Evolutionary conservation across 2,329 filamentous ascomycete genomes (phyloP).

Genomic region (Botrytis fabae): DNA sequence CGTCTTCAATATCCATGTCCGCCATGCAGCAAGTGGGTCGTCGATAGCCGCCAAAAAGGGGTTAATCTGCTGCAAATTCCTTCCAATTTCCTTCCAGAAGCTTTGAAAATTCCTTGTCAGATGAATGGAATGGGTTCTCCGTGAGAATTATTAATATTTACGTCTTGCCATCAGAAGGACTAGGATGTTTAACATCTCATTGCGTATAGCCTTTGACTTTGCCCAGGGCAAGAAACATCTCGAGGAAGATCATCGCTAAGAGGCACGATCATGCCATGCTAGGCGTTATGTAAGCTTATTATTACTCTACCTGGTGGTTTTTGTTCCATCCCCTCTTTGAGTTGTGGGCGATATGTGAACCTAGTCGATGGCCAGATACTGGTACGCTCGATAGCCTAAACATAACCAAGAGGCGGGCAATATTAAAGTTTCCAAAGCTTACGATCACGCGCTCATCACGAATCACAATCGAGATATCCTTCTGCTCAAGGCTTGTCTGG

Average conservation of each 20-base stretch:
- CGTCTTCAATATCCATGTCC: neutral
- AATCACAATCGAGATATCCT: neutral
- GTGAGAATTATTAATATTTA: neutral
- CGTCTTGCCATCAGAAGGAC: neutral
- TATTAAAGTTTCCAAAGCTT: constrained; percentile 4
- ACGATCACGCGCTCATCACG: neutral
- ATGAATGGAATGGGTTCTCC: neutral
- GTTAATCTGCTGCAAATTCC: constrained; percentile 18
- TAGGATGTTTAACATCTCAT: neutral
- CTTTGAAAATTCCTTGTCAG: neutral
- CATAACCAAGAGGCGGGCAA: neutral
- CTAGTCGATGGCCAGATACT: neutral
- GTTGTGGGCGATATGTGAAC: constrained; percentile 11
- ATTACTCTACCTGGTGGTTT: neutral
- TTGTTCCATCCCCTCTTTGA: constrained; percentile 4
- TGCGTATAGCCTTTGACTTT: neutral
- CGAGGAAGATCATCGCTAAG: constrained; percentile 6
- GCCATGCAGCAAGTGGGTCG: constrained; percentile 7
- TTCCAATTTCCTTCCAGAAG: constrained; percentile 24
- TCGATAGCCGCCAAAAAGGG: constrained; percentile 22
- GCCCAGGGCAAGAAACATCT: neutral
- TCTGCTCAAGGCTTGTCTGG: neutral
- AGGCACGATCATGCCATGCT: neutral
- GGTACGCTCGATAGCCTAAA: neutral
- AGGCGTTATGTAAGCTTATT: constrained; percentile 18